A percentile compares a stretch with the other conserved stretches of the same genome.
These are phyloP conservation scores for Gelatoporia subvermispora DNA, from an alignment of 768 basidiomycete species.

Conservation along the genomic window DNA sequence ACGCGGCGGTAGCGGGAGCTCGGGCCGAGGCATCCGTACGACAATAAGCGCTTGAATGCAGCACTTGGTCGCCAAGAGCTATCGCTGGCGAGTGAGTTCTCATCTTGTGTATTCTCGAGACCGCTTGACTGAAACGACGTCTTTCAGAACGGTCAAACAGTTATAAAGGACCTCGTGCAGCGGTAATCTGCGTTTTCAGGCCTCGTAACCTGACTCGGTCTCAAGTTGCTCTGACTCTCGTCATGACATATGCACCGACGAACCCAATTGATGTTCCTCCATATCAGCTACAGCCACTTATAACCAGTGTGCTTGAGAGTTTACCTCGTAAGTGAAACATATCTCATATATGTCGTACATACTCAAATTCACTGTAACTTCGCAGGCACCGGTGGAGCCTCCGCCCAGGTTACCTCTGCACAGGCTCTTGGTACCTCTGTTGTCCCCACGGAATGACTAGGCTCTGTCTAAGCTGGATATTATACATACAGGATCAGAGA, in stretches of 20 bases:
- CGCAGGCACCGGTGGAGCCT: conserved; percentile 6
- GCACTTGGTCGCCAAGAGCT: too few species aligned
- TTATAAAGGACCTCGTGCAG: too few species aligned
- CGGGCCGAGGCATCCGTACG: too few species aligned
- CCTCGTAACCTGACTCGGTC: too few species aligned
- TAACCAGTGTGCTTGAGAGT: conserved; percentile 13
- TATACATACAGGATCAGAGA: conserved; percentile 58
- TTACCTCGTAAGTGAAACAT: conserved; percentile 11
- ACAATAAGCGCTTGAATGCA: too few species aligned
- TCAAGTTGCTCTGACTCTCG: too few species aligned
- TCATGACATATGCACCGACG: conserved; percentile 13
- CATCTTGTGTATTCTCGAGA: too few species aligned
- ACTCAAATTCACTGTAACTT: not conserved
- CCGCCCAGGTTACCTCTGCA: conserved; percentile 34
- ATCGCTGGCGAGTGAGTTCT: too few species aligned
- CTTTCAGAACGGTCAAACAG: too few species aligned
- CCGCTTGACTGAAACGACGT: too few species aligned
- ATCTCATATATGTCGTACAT: conserved; percentile 5
- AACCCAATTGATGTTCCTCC: conserved; percentile 44
- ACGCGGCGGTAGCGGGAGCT: too few species aligned
- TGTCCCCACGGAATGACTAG: not conserved
- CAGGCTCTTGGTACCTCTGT: conserved; percentile 22
- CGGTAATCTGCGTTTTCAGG: too few species aligned
- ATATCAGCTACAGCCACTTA: conserved; percentile 40
- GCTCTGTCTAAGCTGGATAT: conserved; percentile 1